Evolutionary conservation across 495 filamentous ascomycete species (phyloP).

Genomic region (Letharia lupina): DNA sequence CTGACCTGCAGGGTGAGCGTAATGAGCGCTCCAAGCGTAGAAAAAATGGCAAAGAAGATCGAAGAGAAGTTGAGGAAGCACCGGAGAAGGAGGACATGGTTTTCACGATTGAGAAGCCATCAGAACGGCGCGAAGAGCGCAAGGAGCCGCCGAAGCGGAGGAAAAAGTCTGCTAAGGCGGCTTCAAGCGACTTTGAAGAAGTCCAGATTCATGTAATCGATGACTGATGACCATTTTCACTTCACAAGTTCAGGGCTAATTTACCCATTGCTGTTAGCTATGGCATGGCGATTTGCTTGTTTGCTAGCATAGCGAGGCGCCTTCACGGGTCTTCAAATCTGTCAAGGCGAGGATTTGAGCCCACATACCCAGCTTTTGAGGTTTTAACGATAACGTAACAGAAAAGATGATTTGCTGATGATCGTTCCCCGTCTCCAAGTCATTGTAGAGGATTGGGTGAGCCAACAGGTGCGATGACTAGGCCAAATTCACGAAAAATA

Average conservation of each 20-base stretch:
- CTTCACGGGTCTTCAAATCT: neutral
- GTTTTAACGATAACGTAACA: neutral
- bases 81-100: neutral
- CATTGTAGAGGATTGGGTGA: neutral
- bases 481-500: neutral
- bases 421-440: neutral
- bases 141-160: neutral
- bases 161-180: neutral
- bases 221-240: slow-evolving; percentile 2
- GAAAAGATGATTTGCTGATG: neutral
- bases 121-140: neutral
- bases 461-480: neutral
- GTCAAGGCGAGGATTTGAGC: neutral
- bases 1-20: neutral
- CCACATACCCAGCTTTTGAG: neutral
- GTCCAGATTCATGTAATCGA: slow-evolving; percentile 4
- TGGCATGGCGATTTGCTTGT: slow-evolving; percentile 3
- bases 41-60: neutral
- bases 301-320: slow-evolving; percentile 1
- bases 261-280: neutral
- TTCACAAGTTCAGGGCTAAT: neutral
- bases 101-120: neutral
- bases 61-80: neutral
- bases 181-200: neutral
- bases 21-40: neutral